These are phyloP conservation scores for Fraxinus sp. DNA, from an alignment of 305 asterid genomes.

Conservation along the genomic window DNA sequence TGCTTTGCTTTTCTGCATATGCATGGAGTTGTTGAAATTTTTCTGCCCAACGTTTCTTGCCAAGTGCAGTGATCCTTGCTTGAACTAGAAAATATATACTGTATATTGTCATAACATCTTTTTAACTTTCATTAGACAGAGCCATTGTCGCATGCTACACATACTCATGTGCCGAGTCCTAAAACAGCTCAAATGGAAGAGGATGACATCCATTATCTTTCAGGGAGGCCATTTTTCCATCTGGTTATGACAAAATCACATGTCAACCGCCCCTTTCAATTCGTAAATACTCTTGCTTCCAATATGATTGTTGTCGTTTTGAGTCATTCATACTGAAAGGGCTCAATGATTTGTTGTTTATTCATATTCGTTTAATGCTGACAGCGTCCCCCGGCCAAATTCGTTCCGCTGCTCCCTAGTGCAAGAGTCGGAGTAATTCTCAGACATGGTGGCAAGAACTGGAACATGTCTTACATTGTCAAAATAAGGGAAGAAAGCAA, in stretches of 20 bases:
- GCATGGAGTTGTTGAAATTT: background rate
- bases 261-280: background rate
- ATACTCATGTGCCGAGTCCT: background rate
- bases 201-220: conserved; percentile 29
- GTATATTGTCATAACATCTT: background rate
- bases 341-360: background rate
- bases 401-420: conserved; percentile 26
- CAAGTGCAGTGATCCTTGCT: background rate
- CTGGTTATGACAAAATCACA: conserved; percentile 28
- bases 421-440: conserved; percentile 33
- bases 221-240: conserved; percentile 32
- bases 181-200: conserved; percentile 27
- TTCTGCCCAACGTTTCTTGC: background rate
- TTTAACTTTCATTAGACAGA: background rate
- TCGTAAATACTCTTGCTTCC: conserved; percentile 28
- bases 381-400: conserved; percentile 34
- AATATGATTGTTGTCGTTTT: background rate
- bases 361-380: background rate
- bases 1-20: background rate
- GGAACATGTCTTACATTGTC: conserved; percentile 21
- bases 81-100: background rate
- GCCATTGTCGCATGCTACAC: background rate
- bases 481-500: too few species aligned
- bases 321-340: background rate
- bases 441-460: conserved; percentile 34